Evolutionary conservation across 139 green algal genomes (phyloP), one percentile per base, ranked within the genome.

Genomic region (Coelastrella sp.): DNA sequence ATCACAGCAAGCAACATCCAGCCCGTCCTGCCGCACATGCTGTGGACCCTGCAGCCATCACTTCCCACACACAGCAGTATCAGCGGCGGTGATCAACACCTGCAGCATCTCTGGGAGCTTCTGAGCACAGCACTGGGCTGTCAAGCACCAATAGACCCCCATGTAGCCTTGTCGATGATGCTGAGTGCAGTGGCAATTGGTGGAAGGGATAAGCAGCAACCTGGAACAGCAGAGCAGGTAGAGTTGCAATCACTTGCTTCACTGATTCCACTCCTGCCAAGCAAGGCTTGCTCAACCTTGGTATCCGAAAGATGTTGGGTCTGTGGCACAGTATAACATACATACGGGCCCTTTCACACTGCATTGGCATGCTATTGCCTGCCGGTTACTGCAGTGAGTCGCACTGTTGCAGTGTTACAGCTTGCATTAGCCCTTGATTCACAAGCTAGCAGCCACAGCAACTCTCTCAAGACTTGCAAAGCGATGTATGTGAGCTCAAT

Each of bases 121-220:
- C 65, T 80, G 17, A 88, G 32, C 5, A 32, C 66, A 58, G 83
- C 83, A 71, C 32, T 88, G 16, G 83, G 83, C 17, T 88, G 47
- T 20, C 17, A 66, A 11, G 7, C 7, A 17, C 4, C 19, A 0
- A 66, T 80, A 11, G 83, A 88, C 66, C 83, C 83, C 0, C 17
- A 88, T 76, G 11, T 88, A 14, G 65, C 83, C 3, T 5, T 80
- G 47, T 17, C 47, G 23, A 22, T 80, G 66, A 65, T 88, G 66
- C 32, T 79, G 47, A 88, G 83, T 56, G 83, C 83, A 20, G 83
- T 60, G 17, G 83, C 19, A 8, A 66, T 88, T 23, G 66, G 83
- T 16, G 54, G 23, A 65, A 80, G 58, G 20, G 17, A 85, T 14
- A n/a, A 32, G 58, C 80, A 61, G 23, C 81, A 78, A 23, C 11